These are phyloP conservation scores for Citrus reticulata DNA, from an alignment of 345 rosid genomes.

Conservation along the genomic window DNA sequence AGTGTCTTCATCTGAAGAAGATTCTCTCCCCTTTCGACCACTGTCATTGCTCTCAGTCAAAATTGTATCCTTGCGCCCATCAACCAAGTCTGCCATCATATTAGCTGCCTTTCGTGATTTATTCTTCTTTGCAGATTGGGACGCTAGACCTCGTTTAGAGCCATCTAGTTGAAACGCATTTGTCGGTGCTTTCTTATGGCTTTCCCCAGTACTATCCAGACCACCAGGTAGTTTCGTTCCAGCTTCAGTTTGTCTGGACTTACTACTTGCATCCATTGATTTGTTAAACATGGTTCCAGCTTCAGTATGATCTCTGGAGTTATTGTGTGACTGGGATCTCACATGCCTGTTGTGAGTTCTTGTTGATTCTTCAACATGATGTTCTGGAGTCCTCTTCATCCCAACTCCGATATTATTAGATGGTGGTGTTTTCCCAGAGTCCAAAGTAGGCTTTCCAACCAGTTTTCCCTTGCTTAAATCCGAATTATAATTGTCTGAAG, in stretches of 20 bases:
- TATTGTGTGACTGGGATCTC: slow-evolving; percentile 50
- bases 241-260: slow-evolving; percentile 48
- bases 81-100: slow-evolving; percentile 24
- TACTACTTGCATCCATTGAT: slow-evolving; percentile 44
- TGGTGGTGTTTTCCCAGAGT: slow-evolving; percentile 50
- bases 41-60: slow-evolving; percentile 37
- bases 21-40: slow-evolving; percentile 44
- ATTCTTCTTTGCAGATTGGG: slow-evolving; percentile 47
- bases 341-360: slow-evolving; percentile 35
- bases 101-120: slow-evolving; percentile 36
- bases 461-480: slow-evolving; percentile 56
- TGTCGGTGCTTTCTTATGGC: slow-evolving; percentile 43
- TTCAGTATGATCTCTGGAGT: slow-evolving; percentile 43
- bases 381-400: slow-evolving; percentile 49
- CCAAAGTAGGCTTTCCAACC: slow-evolving; percentile 44
- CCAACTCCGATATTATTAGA: slow-evolving; percentile 37
- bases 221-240: slow-evolving; percentile 40
- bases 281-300: slow-evolving; percentile 38
- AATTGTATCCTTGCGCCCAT: slow-evolving; percentile 46
- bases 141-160: slow-evolving; percentile 45
- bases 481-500: slow-evolving; percentile 48
- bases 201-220: slow-evolving; percentile 67
- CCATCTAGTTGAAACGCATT: slow-evolving; percentile 38
- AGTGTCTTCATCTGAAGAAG: slow-evolving; percentile 60
- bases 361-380: slow-evolving; percentile 42